Conservation (phyloP, 805 yeast species). For the Teunomyces gatunensis region DNA sequence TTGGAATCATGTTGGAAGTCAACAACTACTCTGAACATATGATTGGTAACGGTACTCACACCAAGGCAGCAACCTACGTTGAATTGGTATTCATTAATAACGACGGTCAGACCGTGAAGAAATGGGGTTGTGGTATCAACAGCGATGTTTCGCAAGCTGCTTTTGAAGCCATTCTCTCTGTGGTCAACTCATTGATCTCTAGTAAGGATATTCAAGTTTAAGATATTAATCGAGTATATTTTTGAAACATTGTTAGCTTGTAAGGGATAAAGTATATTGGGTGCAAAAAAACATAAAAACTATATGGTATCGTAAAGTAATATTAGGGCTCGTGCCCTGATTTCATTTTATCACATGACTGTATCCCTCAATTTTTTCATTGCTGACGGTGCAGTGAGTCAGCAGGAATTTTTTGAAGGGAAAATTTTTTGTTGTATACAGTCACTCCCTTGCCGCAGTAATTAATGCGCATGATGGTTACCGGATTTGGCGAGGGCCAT, state of each 20-base stretch:
- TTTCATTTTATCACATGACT: neutral
- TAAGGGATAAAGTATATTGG: neutral
- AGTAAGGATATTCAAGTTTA: slow-evolving; percentile 27
- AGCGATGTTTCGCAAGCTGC: slow-evolving; percentile 44
- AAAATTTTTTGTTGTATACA: neutral
- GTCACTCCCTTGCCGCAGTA: slow-evolving; percentile 5
- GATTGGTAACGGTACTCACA: slow-evolving; percentile 66
- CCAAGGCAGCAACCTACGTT: slow-evolving; percentile 75
- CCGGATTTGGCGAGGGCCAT: slow-evolving; percentile 3
- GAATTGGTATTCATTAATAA: slow-evolving; percentile 41
- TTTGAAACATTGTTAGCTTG: too few species aligned
- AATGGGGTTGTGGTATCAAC: slow-evolving; percentile 47
- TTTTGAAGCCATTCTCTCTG: slow-evolving; percentile 26
- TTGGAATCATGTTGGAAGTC: slow-evolving; percentile 57
- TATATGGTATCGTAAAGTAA: too few species aligned
- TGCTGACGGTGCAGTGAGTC: neutral
- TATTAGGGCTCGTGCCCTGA: slow-evolving; percentile 6
- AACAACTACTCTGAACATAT: slow-evolving; percentile 70
- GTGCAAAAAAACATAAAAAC: neutral
- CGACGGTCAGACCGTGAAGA: slow-evolving; percentile 31
- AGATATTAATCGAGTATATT: neutral
- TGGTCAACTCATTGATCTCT: slow-evolving; percentile 23
- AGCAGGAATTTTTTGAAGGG: neutral
- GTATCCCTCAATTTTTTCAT: neutral
- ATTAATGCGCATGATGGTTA: neutral